Base-by-base conservation (phyloP, 2,329 filamentous ascomycete genomes). In the Cordyceps fumosorosea region DNA sequence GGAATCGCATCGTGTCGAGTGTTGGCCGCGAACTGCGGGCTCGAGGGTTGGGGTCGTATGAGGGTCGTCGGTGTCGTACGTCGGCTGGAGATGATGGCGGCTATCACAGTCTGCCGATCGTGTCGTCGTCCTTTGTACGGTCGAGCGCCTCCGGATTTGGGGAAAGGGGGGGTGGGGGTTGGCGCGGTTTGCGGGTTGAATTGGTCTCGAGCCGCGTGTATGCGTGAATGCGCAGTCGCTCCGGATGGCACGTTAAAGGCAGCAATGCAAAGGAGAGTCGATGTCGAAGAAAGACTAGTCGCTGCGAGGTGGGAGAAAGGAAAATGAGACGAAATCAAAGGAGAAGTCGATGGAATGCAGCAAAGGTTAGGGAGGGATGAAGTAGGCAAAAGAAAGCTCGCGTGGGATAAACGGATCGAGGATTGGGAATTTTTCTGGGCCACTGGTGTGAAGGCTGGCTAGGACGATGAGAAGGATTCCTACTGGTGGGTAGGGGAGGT, bases 1-100 rank as follows among this genome's bases (percentile, higher is more conserved):
- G 78, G 68, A 86, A 73, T 72, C 79, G 83, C 84, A 87, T 87
- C 64, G 65, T 76, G 70, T 47, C 60, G 29, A 20, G 3, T 42
- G 32, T 26, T 24, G 47, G 26, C 47, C 44, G 54, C 34, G 37
- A 32, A 29, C 10, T 34, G 60, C 53, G 20, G 26, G 26, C 20
- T 32, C 40, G 26, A 12, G 32, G 14, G 8, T 56, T 40, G 26
- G 20, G 4, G 42, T 44, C 24, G 34, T 26, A n/a, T n/a, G 42
- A 44, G 42, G 37, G 42, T 44, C 6, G 14, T n/a, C 18, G 34
- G 42, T 11, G 37, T 56, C 40, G 40, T 45, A 20, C 10, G 22
- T 56, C 24, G 34, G 11, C 22, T 56, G 6, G 37, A 29, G 40
- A 56, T n/a, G 40, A 56, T 55, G 52, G 14, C 44, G 55, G 29